These are phyloP conservation scores for Geotrichum citri-aurantii DNA, from an alignment of 1,139 yeast genomes.

Conservation along the genomic window DNA sequence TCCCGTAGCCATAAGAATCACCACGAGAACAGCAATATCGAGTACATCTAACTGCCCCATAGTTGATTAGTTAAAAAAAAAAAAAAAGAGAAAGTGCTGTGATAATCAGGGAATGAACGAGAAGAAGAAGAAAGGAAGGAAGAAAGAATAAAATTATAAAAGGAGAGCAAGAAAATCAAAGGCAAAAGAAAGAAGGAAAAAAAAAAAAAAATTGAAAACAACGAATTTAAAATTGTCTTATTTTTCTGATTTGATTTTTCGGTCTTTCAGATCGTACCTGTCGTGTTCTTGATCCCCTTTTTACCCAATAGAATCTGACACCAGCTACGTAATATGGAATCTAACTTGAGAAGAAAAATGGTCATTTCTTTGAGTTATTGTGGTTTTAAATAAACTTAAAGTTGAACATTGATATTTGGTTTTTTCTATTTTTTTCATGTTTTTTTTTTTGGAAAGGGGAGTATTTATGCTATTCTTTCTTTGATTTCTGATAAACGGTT, in stretches of 20 bases:
- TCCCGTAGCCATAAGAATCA: slow-evolving; percentile 56
- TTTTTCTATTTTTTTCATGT: no score
- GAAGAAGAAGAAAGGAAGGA: not conserved
- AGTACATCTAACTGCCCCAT: slow-evolving; percentile 49
- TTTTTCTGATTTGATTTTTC: not conserved
- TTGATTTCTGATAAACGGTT: no score
- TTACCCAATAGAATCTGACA: not conserved
- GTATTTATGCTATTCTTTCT: no score
- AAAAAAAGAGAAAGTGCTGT: not conserved
- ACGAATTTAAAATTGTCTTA: not conserved
- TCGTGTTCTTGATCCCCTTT: not conserved
- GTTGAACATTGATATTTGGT: no score
- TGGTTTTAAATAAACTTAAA: not conserved
- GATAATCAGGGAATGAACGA: not conserved
- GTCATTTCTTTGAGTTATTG: not conserved
- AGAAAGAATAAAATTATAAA: not conserved
- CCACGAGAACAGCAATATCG: slow-evolving; percentile 64
- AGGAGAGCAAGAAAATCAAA: not conserved
- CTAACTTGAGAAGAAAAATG: not conserved
- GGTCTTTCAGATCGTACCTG: not conserved
- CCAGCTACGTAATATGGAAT: not conserved
- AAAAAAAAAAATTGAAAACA: not conserved
- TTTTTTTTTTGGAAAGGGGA: no score
- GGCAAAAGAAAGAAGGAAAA: not conserved
- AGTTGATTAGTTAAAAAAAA: not conserved